A percentile compares a stretch with the other conserved stretches of the same genome.
Evolutionary conservation across 2,329 filamentous ascomycete genomes (phyloP).

Genomic region (Fusarium pininemorale): DNA sequence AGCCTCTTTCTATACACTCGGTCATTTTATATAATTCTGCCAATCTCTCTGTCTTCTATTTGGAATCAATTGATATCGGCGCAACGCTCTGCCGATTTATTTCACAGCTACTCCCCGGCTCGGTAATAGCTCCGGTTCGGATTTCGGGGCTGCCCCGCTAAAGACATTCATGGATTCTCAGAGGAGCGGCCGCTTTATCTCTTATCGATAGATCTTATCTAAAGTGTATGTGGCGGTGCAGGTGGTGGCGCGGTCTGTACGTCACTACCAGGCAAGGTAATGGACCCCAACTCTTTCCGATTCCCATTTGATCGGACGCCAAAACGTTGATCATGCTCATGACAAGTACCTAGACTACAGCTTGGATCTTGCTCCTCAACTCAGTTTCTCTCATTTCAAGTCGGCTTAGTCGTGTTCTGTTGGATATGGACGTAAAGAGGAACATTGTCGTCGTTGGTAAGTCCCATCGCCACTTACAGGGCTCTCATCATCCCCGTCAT

Average conservation of each 20-base stretch:
- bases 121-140: slow-evolving; percentile 25
- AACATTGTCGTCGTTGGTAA: slow-evolving; percentile 62
- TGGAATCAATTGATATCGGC: slow-evolving; percentile 18
- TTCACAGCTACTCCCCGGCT: slow-evolving; percentile 22
- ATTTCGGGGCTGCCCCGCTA: slow-evolving; percentile 15
- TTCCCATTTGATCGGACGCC: slow-evolving; percentile 3
- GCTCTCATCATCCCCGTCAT: not conserved
- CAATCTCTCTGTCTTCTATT: not conserved
- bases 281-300: not conserved
- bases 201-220: slow-evolving; percentile 7
- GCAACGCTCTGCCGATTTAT: slow-evolving; percentile 6
- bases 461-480: slow-evolving; percentile 30
- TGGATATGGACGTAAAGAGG: slow-evolving; percentile 49
- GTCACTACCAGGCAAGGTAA: slow-evolving; percentile 3
- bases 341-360: slow-evolving; percentile 3
- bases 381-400: not conserved
- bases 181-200: not conserved
- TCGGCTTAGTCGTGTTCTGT: not conserved
- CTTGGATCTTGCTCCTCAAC: not conserved
- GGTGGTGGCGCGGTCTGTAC: slow-evolving; percentile 5
- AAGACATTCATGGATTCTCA: not conserved
- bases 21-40: slow-evolving; percentile 1
- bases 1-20: not conserved
- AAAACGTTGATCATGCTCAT: not conserved
- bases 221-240: not conserved